Base-by-base conservation (phyloP, 1,284 basidiomycete species). In the Coniferiporia weirii region DNA sequence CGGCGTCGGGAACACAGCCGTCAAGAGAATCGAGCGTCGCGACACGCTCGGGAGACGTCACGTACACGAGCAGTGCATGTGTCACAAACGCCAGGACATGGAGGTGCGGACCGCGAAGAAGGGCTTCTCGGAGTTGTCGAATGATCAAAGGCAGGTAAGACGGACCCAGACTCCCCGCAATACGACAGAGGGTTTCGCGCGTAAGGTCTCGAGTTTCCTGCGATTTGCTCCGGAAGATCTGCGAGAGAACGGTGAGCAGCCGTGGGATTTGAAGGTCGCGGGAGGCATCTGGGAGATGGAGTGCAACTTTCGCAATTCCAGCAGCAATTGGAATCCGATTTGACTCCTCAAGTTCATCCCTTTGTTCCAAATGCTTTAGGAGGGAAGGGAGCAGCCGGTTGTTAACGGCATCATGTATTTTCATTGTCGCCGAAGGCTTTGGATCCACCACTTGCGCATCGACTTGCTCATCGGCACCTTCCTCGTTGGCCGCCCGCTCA, bases 181-280 rank as follows among this genome's bases (percentile, higher is more conserved):
- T 94, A 60, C 90, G 91, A 69, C 86, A 87, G 5, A 98, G 74
- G 0, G 93, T 91, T 57, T 94, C 91, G 12, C 94, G 83, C 2
- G 89, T 84, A 43, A 96, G 79, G 67, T 98, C 95, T 59, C 97
- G 82, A 0, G 94, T 95, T 66, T 98, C 95, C 70, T 97, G 95
- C 20, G 95, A 94, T 68, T 88, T 92, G 73, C 93, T 95, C 10
- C 93, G 88, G 58, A 99, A 78, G 48, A 93, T 88, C 68, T 97
- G 94, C 58, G 88, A 86, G 50, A 98, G 80, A 13, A 90, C 84
- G 1, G 91, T 96, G 63, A 99, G 72, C 6, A 98, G 77, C 46
- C 89, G 84, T 0, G 83, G 76, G 45, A 96, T 83, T 66, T 98
- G 93, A 0, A 82, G 75, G 48, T 86, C 80, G n/a, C 85, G 83